phyloP scores from a whole-genome alignment of 768 basidiomycete species.

The Trichaptum fuscoviolaceum region DNA sequence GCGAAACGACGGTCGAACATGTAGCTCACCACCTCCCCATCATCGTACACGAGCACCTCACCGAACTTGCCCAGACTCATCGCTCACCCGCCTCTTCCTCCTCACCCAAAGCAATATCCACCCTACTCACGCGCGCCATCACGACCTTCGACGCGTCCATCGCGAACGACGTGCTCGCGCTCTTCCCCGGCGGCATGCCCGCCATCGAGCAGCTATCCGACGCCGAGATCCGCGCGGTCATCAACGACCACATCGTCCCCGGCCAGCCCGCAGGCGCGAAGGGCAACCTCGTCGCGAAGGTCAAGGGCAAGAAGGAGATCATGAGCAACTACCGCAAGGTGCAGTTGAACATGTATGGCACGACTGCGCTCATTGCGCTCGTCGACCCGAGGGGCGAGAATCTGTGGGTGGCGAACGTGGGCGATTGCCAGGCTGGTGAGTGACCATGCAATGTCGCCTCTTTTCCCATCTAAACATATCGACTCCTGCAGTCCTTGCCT shows the following conservation, averaged over 20 bases:
- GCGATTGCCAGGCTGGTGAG: constrained; percentile 75
- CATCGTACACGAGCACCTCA: constrained; percentile 56
- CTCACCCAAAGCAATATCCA: constrained; percentile 45
- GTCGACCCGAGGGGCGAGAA: constrained; percentile 64
- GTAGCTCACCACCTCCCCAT: constrained; percentile 65
- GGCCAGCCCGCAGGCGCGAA: constrained; percentile 41
- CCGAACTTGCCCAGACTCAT: constrained; percentile 31
- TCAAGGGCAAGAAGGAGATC: constrained; percentile 3
- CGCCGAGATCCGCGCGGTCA: constrained; percentile 48
- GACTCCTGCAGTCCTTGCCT: constrained; percentile 32
- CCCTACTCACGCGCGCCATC: constrained; percentile 54
- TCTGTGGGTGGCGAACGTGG: constrained; percentile 76
- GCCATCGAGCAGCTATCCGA: constrained; percentile 48
- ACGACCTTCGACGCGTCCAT: constrained; percentile 62
- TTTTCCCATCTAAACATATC: neutral
- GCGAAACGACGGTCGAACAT: constrained; percentile 65
- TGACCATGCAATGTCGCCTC: constrained; percentile 9
- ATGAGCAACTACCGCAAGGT: constrained; percentile 53
- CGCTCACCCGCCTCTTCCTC: constrained; percentile 33
- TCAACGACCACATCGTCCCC: constrained; percentile 43
- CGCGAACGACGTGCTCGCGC: constrained; percentile 55
- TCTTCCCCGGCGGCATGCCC: constrained; percentile 54
- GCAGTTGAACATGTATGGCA: constrained; percentile 73
- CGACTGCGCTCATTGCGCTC: constrained; percentile 68
- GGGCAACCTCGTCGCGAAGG: neutral